Evolutionary conservation across 345 rosid genomes (phyloP).

Genomic region (Brassica incana): DNA sequence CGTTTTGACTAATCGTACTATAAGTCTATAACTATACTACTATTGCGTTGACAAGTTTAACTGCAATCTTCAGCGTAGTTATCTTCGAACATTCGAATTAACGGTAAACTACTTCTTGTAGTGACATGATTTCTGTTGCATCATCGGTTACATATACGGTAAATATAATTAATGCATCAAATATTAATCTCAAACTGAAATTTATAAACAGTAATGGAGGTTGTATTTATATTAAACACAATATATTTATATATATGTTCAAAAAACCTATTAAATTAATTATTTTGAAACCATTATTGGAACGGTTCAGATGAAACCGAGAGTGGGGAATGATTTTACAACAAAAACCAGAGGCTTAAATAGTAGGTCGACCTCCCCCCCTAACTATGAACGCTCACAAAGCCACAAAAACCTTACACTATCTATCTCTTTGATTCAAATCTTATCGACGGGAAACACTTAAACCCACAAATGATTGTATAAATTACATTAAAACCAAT

Average conservation of each 20-base stretch:
- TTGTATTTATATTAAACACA: background rate
- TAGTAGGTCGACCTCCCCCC: conserved; percentile 22
- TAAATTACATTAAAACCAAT: background rate
- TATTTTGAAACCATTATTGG: conserved; percentile 9
- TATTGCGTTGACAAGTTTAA: background rate
- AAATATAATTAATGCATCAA: background rate
- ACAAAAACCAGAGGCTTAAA: background rate
- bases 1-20: background rate
- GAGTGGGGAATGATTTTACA: background rate
- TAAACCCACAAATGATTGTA: conserved; percentile 17
- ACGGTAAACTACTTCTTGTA: background rate
- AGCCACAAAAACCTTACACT: conserved; percentile 26
- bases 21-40: background rate
- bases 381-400: conserved; percentile 13
- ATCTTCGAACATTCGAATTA: background rate
- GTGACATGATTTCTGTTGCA: background rate
- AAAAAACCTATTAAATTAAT: background rate
- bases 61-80: background rate
- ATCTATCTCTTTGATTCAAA: conserved; percentile 21
- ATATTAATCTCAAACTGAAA: background rate
- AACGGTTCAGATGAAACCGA: conserved; percentile 3
- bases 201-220: background rate
- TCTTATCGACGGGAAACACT: conserved; percentile 16
- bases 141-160: background rate
- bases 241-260: background rate